phyloP scores from a whole-genome alignment of 1,284 basidiomycete genomes.

The Schizophyllum commune region DNA sequence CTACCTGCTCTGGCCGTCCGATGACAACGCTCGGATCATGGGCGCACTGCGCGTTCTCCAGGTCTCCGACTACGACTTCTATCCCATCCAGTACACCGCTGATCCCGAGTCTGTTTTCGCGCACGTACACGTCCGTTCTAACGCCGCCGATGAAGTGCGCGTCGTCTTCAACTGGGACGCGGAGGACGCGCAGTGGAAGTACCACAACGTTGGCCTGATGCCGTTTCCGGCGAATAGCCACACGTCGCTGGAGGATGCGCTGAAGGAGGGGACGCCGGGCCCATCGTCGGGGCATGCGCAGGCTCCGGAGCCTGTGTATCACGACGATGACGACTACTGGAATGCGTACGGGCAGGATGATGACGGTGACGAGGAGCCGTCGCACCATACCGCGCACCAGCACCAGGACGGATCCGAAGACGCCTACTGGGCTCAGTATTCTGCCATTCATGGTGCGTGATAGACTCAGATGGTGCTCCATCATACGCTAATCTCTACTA shows the following conservation, averaged over 20 bases:
- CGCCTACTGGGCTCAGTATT: conserved; percentile 69
- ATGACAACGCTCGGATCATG: conserved; percentile 27
- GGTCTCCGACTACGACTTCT: conserved; percentile 19
- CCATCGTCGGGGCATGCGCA: conserved; percentile 19
- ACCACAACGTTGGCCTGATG: conserved; percentile 61
- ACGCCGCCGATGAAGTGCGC: conserved; percentile 34
- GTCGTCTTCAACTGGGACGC: conserved; percentile 63
- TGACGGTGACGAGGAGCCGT: conserved; percentile 19
- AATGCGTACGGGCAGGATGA: conserved; percentile 44
- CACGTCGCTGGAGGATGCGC: conserved; percentile 32
- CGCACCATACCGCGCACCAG: conserved; percentile 17
- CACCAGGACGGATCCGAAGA: conserved; percentile 43
- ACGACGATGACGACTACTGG: conserved; percentile 15
- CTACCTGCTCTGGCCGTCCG: conserved; percentile 66
- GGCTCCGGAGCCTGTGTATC: conserved; percentile 14
- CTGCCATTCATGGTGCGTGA: conserved; percentile 53
- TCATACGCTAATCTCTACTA: conserved; percentile 2
- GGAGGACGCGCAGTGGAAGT: conserved; percentile 51
- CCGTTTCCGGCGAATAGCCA: conserved; percentile 58
- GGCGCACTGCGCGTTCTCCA: conserved; percentile 40
- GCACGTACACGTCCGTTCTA: conserved; percentile 45
- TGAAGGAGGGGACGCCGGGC: conserved; percentile 5
- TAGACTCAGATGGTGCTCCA: conserved; percentile 3
- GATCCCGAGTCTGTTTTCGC: conserved; percentile 55
- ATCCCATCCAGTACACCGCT: conserved; percentile 45